phyloP scores from a whole-genome alignment of 2,329 filamentous ascomycete genomes.

The Clonostachys rhizophaga region DNA sequence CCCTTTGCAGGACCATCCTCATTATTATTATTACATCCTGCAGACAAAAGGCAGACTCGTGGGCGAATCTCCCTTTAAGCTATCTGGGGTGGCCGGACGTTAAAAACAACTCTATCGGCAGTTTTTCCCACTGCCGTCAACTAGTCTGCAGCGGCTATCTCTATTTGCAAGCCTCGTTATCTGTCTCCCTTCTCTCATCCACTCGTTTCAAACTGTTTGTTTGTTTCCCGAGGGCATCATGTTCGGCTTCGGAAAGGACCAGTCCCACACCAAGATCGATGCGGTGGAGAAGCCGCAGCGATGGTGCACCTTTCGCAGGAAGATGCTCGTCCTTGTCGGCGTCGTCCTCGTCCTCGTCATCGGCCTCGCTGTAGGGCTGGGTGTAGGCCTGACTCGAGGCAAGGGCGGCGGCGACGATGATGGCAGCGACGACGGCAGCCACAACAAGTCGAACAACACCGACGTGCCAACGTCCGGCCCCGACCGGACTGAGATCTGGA shows the following conservation, averaged over 20 bases:
- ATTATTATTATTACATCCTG: too few relatives aligned
- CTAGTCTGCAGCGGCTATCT: too few relatives aligned
- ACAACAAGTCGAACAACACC: constrained; percentile 9
- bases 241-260: constrained; percentile 1
- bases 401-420: constrained; percentile 10
- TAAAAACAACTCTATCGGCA: too few relatives aligned
- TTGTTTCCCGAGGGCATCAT: not conserved
- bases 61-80: too few relatives aligned
- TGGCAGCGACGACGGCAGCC: constrained; percentile 4
- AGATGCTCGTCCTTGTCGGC: constrained; percentile 18
- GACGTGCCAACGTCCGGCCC: constrained; percentile 11
- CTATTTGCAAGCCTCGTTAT: too few relatives aligned
- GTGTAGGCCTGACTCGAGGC: constrained; percentile 43
- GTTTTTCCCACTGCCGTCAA: too few relatives aligned
- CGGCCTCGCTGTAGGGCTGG: constrained; percentile 48
- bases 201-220: too few relatives aligned
- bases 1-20: too few relatives aligned
- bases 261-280: not conserved
- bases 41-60: too few relatives aligned
- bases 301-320: constrained; percentile 9
- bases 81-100: too few relatives aligned
- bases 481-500: constrained; percentile 29
- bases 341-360: constrained; percentile 21
- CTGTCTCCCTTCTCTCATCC: too few relatives aligned
- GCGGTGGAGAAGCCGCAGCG: constrained; percentile 4